Percentiles rank a stretch among this genome's conserved stretches.
phyloP scores from a whole-genome alignment of 257 asterid genomes.

The Dorcoceras hygrometricum region DNA sequence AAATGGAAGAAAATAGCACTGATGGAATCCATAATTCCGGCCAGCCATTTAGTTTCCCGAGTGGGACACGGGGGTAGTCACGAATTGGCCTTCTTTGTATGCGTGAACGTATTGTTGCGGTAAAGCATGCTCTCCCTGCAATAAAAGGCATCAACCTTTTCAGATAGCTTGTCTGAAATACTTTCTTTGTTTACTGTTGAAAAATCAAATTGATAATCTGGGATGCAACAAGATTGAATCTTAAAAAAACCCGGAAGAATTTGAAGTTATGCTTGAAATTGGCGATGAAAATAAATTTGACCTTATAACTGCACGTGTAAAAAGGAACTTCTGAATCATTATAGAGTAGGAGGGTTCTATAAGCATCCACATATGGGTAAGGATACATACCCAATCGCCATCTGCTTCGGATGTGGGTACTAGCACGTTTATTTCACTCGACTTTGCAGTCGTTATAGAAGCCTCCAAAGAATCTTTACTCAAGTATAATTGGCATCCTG shows the following conservation, averaged over 20 bases:
- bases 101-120: conserved; percentile 82
- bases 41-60: conserved; percentile 63
- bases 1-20: conserved; percentile 22
- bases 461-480: conserved; percentile 82
- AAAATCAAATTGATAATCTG: neutral
- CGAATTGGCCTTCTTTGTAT: conserved; percentile 76
- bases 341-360: neutral
- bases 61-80: conserved; percentile 84
- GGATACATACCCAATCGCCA: conserved; percentile 85
- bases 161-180: too few relatives aligned
- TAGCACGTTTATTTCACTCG: conserved; percentile 84
- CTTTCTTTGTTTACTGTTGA: neutral
- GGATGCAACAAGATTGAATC: neutral
- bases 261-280: neutral
- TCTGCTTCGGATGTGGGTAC: conserved; percentile 80
- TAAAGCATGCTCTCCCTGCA: conserved; percentile 86
- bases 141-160: conserved; percentile 1
- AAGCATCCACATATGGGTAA: conserved; percentile 5
- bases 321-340: neutral
- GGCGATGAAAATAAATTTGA: neutral
- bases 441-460: conserved; percentile 89
- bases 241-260: neutral
- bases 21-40: neutral
- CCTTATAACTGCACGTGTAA: neutral
- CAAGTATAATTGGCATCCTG: conserved; percentile 91